Percentiles rank a stretch among this genome's conserved stretches.
Evolutionary conservation across 371 early-diverging fungal species (phyloP).

Genomic region (Polyrhizophydium stewartii): DNA sequence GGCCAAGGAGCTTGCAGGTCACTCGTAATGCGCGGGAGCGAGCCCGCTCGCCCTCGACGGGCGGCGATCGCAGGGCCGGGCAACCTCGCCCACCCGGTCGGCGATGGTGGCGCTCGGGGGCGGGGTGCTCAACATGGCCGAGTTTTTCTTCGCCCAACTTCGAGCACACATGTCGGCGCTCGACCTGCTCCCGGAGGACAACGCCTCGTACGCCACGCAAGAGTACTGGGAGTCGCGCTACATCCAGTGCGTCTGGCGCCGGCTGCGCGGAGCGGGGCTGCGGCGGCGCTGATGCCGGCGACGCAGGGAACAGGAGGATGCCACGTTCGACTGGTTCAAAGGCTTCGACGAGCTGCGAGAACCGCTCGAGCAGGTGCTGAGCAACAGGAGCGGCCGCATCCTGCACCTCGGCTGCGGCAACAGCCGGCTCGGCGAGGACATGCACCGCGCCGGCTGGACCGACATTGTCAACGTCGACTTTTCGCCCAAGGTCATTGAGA

Average conservation of each 20-base stretch:
- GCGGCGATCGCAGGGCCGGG: no score
- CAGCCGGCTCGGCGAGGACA: slow-evolving; percentile 40
- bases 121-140: no score
- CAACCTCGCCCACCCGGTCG: no score
- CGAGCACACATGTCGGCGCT: no score
- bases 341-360: slow-evolving; percentile 69
- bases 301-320: slow-evolving; percentile 22
- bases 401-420: slow-evolving; percentile 47
- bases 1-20: no score
- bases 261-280: background rate
- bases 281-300: background rate
- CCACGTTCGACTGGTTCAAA: slow-evolving; percentile 85
- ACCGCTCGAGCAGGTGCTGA: slow-evolving; percentile 49
- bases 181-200: slow-evolving; percentile 31
- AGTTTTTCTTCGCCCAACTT: no score
- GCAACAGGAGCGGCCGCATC: slow-evolving; percentile 46
- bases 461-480: slow-evolving; percentile 67
- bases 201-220: slow-evolving; percentile 41
- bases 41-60: no score
- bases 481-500: slow-evolving; percentile 69
- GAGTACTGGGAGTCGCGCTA: slow-evolving; percentile 62
- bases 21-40: no score
- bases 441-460: slow-evolving; percentile 54
- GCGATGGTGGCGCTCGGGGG: no score
- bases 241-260: slow-evolving; percentile 21